These are phyloP conservation scores for Calocera cornea DNA, from an alignment of 768 basidiomycete genomes.

Conservation along the genomic window DNA sequence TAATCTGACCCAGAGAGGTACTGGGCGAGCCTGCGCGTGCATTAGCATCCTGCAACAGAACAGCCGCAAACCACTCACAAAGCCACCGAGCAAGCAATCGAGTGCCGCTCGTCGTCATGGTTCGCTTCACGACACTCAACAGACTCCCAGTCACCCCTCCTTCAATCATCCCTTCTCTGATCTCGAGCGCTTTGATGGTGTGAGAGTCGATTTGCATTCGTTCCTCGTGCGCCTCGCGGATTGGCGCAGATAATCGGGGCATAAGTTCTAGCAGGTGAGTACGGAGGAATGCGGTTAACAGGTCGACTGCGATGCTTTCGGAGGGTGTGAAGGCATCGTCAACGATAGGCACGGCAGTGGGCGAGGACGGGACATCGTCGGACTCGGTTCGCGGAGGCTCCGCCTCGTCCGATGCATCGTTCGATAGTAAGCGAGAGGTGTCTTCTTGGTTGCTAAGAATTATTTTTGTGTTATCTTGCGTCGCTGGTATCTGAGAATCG, in stretches of 20 bases:
- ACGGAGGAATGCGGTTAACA: constrained; percentile 53
- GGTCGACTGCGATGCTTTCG: constrained; percentile 44
- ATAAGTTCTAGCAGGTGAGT: constrained; percentile 63
- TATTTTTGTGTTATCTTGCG: too few relatives aligned
- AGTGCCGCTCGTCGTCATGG: constrained; percentile 62
- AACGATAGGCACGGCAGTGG: neutral
- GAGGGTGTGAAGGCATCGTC: constrained; percentile 19
- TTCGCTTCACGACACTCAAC: constrained; percentile 59
- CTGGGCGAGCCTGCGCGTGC: constrained; percentile 60
- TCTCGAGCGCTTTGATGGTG: constrained; percentile 79
- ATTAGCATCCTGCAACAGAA: neutral
- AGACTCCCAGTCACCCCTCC: constrained; percentile 63
- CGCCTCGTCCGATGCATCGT: too few relatives aligned
- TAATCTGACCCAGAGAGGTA: constrained; percentile 58
- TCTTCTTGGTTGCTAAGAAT: too few relatives aligned
- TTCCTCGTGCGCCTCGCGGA: constrained; percentile 37
- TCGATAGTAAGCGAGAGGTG: too few relatives aligned
- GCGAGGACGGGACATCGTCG: constrained; percentile 6
- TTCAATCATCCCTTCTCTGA: constrained; percentile 59
- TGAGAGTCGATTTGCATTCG: constrained; percentile 86
- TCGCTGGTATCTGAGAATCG: too few relatives aligned
- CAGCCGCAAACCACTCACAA: constrained; percentile 35
- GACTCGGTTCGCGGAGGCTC: constrained; percentile 6
- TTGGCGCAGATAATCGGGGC: constrained; percentile 48
- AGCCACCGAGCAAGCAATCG: constrained; percentile 63